These are phyloP conservation scores for Cystobasidiaceae sp. DNA, from an alignment of 1,284 basidiomycete species.

Conservation along the genomic window DNA sequence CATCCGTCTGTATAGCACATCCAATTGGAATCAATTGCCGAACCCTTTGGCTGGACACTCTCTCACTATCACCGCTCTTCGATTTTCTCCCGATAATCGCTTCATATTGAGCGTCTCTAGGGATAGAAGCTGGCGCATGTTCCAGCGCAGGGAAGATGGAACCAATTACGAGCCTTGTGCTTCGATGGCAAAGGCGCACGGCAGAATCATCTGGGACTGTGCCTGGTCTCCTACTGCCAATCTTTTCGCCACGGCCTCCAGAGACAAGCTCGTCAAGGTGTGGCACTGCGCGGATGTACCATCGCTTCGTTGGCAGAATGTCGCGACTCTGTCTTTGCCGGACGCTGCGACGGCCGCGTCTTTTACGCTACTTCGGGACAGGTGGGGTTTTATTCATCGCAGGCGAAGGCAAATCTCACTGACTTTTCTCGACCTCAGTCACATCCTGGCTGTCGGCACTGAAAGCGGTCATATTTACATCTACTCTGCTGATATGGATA, in stretches of 20 bases:
- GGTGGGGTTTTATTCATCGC: too few species aligned
- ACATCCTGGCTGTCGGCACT: neutral
- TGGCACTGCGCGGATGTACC: conserved; percentile 37
- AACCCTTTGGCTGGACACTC: conserved; percentile 75
- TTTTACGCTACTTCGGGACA: neutral
- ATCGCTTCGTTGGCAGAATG: conserved; percentile 31
- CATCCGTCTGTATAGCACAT: conserved; percentile 72
- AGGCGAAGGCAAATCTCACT: too few species aligned
- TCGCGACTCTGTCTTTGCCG: conserved; percentile 43
- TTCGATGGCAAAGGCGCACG: conserved; percentile 72
- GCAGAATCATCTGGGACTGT: conserved; percentile 92
- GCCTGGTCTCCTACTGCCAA: conserved; percentile 69
- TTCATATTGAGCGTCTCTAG: conserved; percentile 77
- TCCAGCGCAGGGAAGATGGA: conserved; percentile 49
- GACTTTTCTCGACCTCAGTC: too few species aligned
- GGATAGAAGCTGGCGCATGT: conserved; percentile 90
- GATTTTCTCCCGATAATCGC: conserved; percentile 77
- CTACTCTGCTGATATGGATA: neutral
- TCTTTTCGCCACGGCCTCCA: conserved; percentile 84
- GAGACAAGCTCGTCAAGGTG: conserved; percentile 75
- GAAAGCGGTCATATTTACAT: neutral
- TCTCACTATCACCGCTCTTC: conserved; percentile 82
- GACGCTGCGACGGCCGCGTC: conserved; percentile 47
- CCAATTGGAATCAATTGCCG: conserved; percentile 52
- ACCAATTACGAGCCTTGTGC: conserved; percentile 43